Percentiles rank a stretch among this genome's conserved stretches.
Evolutionary conservation across 1,284 basidiomycete genomes (phyloP).

Genomic region (Prillingera fragicola): DNA sequence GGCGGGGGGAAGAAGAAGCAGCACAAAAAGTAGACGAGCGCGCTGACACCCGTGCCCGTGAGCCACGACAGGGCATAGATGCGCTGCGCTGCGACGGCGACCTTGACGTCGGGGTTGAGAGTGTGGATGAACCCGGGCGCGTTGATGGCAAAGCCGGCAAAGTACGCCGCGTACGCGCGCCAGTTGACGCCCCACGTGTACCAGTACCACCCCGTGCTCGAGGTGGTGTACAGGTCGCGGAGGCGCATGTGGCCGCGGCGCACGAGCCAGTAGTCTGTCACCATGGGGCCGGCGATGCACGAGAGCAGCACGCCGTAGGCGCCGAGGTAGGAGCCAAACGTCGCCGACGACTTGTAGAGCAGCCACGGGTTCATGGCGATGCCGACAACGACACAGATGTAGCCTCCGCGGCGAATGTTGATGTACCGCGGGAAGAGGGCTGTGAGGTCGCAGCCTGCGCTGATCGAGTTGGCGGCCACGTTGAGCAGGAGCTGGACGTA

Average conservation of each 20-base stretch:
- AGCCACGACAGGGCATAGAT: constrained; percentile 60
- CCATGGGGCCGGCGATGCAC: constrained; percentile 77
- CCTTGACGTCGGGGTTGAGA: constrained; percentile 54
- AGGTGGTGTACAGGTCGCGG: constrained; percentile 62
- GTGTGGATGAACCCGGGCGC: constrained; percentile 55
- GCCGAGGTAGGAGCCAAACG: constrained; percentile 75
- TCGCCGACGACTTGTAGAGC: constrained; percentile 66
- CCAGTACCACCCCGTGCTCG: constrained; percentile 63
- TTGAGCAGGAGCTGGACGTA: constrained; percentile 51
- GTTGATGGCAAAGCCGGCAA: constrained; percentile 70
- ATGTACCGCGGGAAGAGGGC: constrained; percentile 73
- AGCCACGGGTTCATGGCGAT: constrained; percentile 68
- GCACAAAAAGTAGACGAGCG: constrained; percentile 58
- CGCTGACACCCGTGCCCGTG: constrained; percentile 67
- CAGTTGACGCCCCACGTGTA: constrained; percentile 72
- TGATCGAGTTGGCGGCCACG: constrained; percentile 78
- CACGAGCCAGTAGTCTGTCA: constrained; percentile 75
- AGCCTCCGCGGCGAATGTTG: constrained; percentile 78
- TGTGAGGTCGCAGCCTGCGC: constrained; percentile 78
- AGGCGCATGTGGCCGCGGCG: constrained; percentile 67
- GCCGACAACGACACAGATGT: constrained; percentile 68
- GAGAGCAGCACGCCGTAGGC: constrained; percentile 62
- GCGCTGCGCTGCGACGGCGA: constrained; percentile 60
- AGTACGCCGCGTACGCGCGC: constrained; percentile 50
- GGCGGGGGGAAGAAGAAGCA: constrained; percentile 59